Base-by-base conservation (phyloP, 805 yeast genomes). In the Sugiyamaella qingdaonensis region DNA sequence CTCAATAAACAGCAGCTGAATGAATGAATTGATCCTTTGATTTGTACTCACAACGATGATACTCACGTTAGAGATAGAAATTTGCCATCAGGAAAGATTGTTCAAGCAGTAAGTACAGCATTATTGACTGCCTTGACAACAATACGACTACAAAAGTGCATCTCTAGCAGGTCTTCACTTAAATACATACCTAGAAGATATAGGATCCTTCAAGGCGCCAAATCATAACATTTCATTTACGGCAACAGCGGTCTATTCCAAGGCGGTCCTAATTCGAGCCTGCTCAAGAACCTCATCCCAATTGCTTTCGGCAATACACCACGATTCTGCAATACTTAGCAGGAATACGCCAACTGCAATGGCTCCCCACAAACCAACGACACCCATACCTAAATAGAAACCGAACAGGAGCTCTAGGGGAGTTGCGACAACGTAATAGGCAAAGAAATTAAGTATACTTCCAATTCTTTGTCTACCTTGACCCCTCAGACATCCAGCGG, bases 401-500 rank as follows among this genome's bases (percentile, higher is more conserved):
- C 43, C 43, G 13, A 39, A 39, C 11, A 39, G 43, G 4, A 39
- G 21, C 21, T 39, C 43, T 10, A 39, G 19, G 3, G 43, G 43
- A 11, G 43, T 39, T 9, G 43, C 43, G 13, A 39, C 19, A 16
- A 39, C 24, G 19, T 39, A 39, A 19, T 39, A 39, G 16, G 43
- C 43, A 16, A 39, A 14, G 24, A 39, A 39, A 39, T 39, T 39
- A 4, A 39, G 43, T 10, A 39, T 19, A 16, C 43, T 39, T 4
- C 43, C 43, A n/a, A 39, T 16, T 16, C 43, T 13, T 21, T 39
- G 43, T 16, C 43, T 13, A 5, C 43, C 43, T 39, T 39, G 43
- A 16, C 43, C 43, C 24, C 43, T 14, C 43, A 39, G 21, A 9
- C 43, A 39, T 16, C 43, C 43, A 39, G 43, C 43, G 16, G 43